These are phyloP conservation scores for Tricholoma terreum DNA, from an alignment of 768 basidiomycete genomes.

Conservation along the genomic window DNA sequence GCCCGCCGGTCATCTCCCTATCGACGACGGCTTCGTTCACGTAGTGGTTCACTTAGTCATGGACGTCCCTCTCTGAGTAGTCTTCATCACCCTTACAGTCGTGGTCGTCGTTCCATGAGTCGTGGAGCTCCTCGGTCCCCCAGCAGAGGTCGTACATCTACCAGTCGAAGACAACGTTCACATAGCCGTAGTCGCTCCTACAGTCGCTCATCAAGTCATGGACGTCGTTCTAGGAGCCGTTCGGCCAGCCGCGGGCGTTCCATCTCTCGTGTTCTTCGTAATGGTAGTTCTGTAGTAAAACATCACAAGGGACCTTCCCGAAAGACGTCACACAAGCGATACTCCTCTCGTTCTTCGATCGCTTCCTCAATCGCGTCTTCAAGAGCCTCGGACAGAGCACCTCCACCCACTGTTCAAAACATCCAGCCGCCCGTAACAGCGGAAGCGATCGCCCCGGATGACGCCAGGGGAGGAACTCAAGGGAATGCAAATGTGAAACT, in stretches of 20 bases:
- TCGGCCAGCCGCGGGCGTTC: background rate
- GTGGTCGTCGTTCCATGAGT: slow-evolving; percentile 12
- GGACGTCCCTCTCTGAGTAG: slow-evolving; percentile 16
- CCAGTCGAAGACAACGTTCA: slow-evolving; percentile 3
- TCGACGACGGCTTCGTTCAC: slow-evolving; percentile 13
- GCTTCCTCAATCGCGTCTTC: slow-evolving; percentile 41
- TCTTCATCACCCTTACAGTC: slow-evolving; percentile 13
- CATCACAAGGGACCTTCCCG: slow-evolving; percentile 13
- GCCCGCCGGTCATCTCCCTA: slow-evolving; percentile 20
- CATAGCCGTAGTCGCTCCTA: background rate
- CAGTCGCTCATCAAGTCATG: slow-evolving; percentile 8
- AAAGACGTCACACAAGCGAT: slow-evolving; percentile 40
- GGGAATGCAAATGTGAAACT: background rate
- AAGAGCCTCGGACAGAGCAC: slow-evolving; percentile 35
- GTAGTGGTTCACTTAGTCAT: slow-evolving; percentile 18
- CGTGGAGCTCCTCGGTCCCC: slow-evolving; percentile 10
- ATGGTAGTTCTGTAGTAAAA: background rate
- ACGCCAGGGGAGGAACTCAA: background rate
- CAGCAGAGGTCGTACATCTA: slow-evolving; percentile 13
- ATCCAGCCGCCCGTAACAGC: background rate
- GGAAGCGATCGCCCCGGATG: background rate
- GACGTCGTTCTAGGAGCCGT: slow-evolving; percentile 9
- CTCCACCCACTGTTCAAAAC: slow-evolving; percentile 15
- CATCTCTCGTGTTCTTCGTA: background rate
- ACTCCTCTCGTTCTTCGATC: slow-evolving; percentile 54